Base-by-base conservation (phyloP, 805 yeast species). In the Naumovozyma baii region DNA sequence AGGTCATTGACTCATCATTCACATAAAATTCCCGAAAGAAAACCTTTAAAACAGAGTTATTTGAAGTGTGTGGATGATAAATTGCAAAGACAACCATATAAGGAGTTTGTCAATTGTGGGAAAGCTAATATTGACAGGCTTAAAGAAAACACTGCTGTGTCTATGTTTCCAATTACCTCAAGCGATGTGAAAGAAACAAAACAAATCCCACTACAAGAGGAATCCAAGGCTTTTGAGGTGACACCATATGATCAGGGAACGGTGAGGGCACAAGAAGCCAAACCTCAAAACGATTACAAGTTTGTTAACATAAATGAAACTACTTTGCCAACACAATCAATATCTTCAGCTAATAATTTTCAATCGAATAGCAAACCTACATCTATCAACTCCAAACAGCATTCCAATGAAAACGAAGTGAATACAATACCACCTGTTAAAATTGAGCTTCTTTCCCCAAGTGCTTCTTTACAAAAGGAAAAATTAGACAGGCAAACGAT, bases 21-120 rank as follows among this genome's bases (percentile, higher is more conserved):
- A 2, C 67, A 57, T 44, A 49, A 46, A 39, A 45, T 59, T 12
- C 54, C 59, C 14, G 70, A 61, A 45, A 64, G 57, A 29, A 61
- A 64, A 36, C 69, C 73, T 3, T 60, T 70, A 43, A 66, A 64
- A 39, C 78, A 74, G 42, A 68, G 73, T 0, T 73, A 62, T 46
- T 64, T 78, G 2, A 36, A 39, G 7, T 57, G 61, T 18, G 63
- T 76, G 3, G 72, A 76, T 33, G 39, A 47, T 2, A 72, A 66
- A 47, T 49, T 69, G 8, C 41, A 39, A n/a, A 54, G 54, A 7
- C 40, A 39, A 17, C 38, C 57, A 2, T 61, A 57, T 37, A 47
- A 60, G n/a, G 49, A 54, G 8, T 50, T 75, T 3, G 60, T 76
- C 4, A 62, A 72, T 43, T 48, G 62, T 4, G 73, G 73, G 7